Evolutionary conservation across 1,139 yeast species (phyloP), one percentile per base, ranked within the genome.

Genomic region (Yamadazyma trypodendri): DNA sequence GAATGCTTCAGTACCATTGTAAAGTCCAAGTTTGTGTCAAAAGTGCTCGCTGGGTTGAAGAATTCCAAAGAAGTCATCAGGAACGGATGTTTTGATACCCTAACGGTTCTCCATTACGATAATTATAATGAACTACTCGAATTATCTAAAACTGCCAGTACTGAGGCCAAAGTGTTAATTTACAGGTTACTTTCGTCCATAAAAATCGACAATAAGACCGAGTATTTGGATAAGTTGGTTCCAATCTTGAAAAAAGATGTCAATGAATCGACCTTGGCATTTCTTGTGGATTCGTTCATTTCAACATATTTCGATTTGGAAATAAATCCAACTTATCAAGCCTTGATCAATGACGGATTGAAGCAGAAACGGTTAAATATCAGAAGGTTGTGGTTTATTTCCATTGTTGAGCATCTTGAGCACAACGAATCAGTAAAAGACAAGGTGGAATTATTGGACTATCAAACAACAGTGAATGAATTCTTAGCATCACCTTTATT

Each of bases 41-140:
- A 84, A 37, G 58, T 86, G n/a, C 62, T 84, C 27, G 60, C 84
- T 3, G 78, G 83, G 5, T 65, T 86, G 44, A 84, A 85, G 48
- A 83, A 95, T 6, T 66, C 90, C 2, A 90, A 88, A 48, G 85
- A 77, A 24, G 43, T 55, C 13, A 81, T 84, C 2, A 77, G 94
- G 44, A 54, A 53, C 2, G 77, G 77, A 21, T 77, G 92, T 2
- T 56, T 64, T 14, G 48, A 62, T 2, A 63, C 79, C 9, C 58
- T 84, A 22, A 44, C 46, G 9, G 37, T 45, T 2, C 49, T 72
- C 14, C 41, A 63, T 7, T 36, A 45, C 27, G 41, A 46, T 17
- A 34, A 48, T 32, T 49, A 54, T 27, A 48, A 52, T 31, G 87
- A 82, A 48, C 51, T 84, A 1, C 56, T 81, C 34, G 78, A 78